Evolutionary conservation across 306 rosid species (phyloP), one percentile per base, ranked within the genome.

Genomic region (Gleditsia sinensis): DNA sequence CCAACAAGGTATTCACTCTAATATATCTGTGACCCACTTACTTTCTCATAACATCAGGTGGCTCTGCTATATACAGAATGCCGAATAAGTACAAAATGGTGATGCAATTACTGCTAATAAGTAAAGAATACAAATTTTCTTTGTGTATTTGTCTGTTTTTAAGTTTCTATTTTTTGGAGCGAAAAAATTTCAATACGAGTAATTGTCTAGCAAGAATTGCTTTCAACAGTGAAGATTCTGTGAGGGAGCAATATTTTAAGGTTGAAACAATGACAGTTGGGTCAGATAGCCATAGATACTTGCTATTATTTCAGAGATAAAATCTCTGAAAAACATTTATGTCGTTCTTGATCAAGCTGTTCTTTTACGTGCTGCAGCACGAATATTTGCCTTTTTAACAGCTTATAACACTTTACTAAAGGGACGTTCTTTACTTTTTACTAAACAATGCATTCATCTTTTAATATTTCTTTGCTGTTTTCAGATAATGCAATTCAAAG

Each of bases 401-500:
- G 33, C 49, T 10, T 53, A 53, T 33, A 34, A 20, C 6, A n/a
- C 27, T 21, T 53, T 1, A 4, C 21, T 8, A 13, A 39, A n/a
- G 63, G 7, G 11, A 40, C 40, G 43, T 6, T 23, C 16, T 70
- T 71, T 37, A 14, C n/a, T 40, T 8, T 13, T 23, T 37, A 4
- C 12, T 12, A 17, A 17, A 69, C 4, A 12, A 14, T 37, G 39
- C 37, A 21, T 30, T 28, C 20, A 12, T 67, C 27, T 36, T 58
- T 54, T 27, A 0, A 30, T 34, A 21, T 50, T 67, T 9, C 20
- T 53, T 51, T 55, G 24, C 46, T 40, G 3, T 69, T 66, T 56
- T 42, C 57, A 94, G 97, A 94, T 72, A 60, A 78, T 66, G 86
- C 76, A 21, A 82, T 94, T 86, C 97, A 94, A 81, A 83, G 74